Base-by-base conservation (phyloP, 139 green algal genomes). In the Marvania coccoides region DNA sequence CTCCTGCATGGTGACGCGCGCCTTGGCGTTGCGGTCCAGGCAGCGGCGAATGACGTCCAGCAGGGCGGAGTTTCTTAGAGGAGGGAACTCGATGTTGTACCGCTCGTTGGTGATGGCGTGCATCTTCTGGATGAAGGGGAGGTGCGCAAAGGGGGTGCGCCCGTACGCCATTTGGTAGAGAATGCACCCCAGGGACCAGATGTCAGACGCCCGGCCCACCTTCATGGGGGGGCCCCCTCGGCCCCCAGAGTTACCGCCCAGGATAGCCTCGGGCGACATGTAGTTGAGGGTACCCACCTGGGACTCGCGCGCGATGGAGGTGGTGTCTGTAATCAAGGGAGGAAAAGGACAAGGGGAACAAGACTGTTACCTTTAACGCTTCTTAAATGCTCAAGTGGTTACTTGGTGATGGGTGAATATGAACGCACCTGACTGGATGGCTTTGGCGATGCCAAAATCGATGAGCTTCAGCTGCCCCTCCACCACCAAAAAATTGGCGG, bases 211-310 rank as follows among this genome's bases (percentile, higher is more conserved):
- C 0, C 93, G 79, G 4, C 92, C 89, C 33, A 90, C 86, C 69
- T 87, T 88, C 65, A 86, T 87, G 39, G 82, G 70, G 7, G 83
- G 71, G 0, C 75, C 82, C 6, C 85, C 88, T 37, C 85, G 58
- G 56, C 81, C 91, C 76, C 90, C 87, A 71, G 79, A 86, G 47
- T 63, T 74, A 19, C 90, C 90, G 12, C 84, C 87, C 56, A 93
- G 72, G 67, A 98, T 93, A 30, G 93, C 89, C 72, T 99, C 93
- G 6, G 93, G 93, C 1, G 83, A 90, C 93, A 99, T 98, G 86
- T 98, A 99, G 80, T 97, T 98, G 2, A 99, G 79, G 5, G 93
- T 98, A 45, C 93, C 93, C 3, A 97, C 88, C 75, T 95, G 89
- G 47, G 79, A 83, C 80, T 97, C 91, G 0, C 90, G 70, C 10